phyloP scores from a whole-genome alignment of 1,284 basidiomycete genomes.

The Heliocybe sulcata region DNA sequence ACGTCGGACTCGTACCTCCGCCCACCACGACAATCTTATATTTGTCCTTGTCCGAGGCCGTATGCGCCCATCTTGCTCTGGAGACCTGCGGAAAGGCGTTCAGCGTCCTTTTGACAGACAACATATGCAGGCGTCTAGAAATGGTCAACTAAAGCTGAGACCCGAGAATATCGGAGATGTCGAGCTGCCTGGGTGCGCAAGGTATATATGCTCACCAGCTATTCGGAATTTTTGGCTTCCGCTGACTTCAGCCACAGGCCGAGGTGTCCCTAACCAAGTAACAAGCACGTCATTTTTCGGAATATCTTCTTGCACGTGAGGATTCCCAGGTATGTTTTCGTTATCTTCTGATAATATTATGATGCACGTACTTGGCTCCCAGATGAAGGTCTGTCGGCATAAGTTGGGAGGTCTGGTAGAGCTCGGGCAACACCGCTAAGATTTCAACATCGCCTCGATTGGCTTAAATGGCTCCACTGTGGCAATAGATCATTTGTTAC shows the following conservation, averaged over 20 bases:
- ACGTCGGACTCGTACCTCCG: slow-evolving; percentile 38
- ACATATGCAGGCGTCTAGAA: background rate
- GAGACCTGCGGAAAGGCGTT: background rate
- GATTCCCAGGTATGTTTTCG: slow-evolving; percentile 1
- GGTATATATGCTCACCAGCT: background rate
- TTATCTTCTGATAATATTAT: too few species aligned
- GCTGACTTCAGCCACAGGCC: background rate
- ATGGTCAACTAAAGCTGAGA: background rate
- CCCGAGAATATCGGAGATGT: background rate
- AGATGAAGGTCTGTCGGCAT: too few species aligned
- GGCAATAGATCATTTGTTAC: too few species aligned
- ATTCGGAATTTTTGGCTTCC: background rate
- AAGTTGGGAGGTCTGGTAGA: too few species aligned
- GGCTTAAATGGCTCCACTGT: too few species aligned
- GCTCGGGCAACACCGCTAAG: too few species aligned
- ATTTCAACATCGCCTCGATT: too few species aligned
- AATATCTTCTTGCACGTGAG: background rate
- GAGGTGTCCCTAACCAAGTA: background rate
- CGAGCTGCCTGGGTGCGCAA: background rate
- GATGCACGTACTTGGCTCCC: background rate
- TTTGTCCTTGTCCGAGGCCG: slow-evolving; percentile 32
- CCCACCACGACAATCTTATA: slow-evolving; percentile 63
- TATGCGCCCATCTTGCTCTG: slow-evolving; percentile 26
- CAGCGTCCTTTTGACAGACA: background rate
- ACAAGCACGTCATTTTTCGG: background rate